Base-by-base conservation (phyloP, 306 rosid genomes). In the Cucurbita argyrosperma region DNA sequence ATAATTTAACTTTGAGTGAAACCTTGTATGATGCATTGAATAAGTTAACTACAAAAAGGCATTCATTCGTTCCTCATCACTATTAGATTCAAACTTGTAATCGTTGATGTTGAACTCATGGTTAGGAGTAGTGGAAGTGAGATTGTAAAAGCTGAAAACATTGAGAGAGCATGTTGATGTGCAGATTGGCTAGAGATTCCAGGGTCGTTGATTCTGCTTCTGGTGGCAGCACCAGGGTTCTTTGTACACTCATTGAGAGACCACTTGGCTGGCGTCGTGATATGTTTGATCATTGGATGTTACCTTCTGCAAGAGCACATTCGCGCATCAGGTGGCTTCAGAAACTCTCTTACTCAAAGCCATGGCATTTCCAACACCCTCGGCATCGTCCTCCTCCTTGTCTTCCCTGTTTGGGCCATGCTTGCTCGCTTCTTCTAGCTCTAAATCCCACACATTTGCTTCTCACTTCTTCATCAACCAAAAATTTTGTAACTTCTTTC, bases 281-380 rank as follows among this genome's bases (percentile, higher is more conserved):
- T 93, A 64, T 88, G 90, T 62, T 87, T 93, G 64, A 11, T 83
- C 49, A 86, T 93, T 62, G 97, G 93, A 45, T 89, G 96, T 53
- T 93, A 90, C 81, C 86, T 93, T 12, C 75, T 90, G 13, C 98
- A 93, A 89, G 92, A 93, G 78, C 98, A 93, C 82, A 86, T 93
- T 56, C 76, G 97, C 23, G 92, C 98, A 9, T 80, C 96, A 4
- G 97, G 98, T 47, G 97, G 98, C 43, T 90, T 93, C 87, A 83
- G 87, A 84, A 89, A 88, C 78, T 88, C 98, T 51, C 83, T 93
- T 78, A 93, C 98, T 4, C 91, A 86, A 45, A 86, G 54, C 67
- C 85, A 89, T 82, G 98, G 98, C 39, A 82, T 93, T 58, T 90
- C 98, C 50, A 93, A 93, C 75, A 93, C 97, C 4, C 47, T 93